phyloP scores from a whole-genome alignment of 768 basidiomycete species.

The Amanita fuliginea region DNA sequence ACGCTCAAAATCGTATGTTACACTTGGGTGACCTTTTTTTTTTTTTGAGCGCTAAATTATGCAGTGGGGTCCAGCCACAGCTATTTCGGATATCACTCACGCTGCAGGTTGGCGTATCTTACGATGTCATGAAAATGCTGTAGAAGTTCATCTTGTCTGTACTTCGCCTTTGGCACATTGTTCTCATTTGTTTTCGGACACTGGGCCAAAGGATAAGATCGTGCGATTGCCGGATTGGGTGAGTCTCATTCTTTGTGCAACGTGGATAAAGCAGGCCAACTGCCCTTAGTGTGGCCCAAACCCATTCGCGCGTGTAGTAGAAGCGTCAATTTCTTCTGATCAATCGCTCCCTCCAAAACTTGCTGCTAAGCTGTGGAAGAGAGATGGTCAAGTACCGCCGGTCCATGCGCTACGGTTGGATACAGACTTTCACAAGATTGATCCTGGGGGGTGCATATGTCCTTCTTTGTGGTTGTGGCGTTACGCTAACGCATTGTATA shows the following conservation, averaged over 20 bases:
- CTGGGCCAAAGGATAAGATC: constrained; percentile 21
- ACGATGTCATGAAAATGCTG: constrained; percentile 20
- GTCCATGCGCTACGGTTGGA: constrained; percentile 24
- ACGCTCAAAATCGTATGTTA: neutral
- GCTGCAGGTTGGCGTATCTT: constrained; percentile 30
- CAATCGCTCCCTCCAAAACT: constrained; percentile 22
- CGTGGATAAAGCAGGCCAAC: neutral
- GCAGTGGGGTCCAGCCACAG: constrained; percentile 13
- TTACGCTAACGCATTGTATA: neutral
- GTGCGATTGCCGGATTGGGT: constrained; percentile 23
- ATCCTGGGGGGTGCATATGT: neutral
- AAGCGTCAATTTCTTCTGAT: constrained; percentile 22
- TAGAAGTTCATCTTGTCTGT: constrained; percentile 24
- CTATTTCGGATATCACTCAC: constrained; percentile 26
- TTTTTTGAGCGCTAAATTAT: neutral
- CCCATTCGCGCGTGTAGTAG: constrained; percentile 19
- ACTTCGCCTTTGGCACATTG: constrained; percentile 14
- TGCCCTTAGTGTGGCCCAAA: constrained; percentile 9
- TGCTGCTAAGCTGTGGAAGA: constrained; percentile 13
- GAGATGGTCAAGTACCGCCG: constrained; percentile 15
- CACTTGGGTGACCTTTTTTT: neutral
- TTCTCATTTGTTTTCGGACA: constrained; percentile 18
- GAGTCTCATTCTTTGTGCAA: constrained; percentile 1
- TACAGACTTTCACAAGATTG: constrained; percentile 18
- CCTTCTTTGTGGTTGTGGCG: neutral